phyloP scores from a whole-genome alignment of 1,284 basidiomycete genomes.

The Dichomitus squalens region DNA sequence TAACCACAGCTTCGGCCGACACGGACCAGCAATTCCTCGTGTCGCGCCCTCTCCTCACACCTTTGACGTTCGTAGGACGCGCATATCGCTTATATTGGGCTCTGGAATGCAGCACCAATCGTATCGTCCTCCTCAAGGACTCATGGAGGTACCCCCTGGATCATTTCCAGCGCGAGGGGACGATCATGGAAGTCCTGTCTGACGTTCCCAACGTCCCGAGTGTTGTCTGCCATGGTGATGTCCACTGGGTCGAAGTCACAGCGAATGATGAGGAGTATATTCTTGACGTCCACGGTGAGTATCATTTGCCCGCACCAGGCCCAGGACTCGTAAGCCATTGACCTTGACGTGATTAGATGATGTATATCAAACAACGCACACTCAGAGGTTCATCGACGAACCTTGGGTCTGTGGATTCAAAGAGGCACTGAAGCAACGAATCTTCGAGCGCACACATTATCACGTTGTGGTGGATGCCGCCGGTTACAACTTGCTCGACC shows the following conservation, averaged over 20 bases:
- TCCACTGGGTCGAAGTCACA: neutral
- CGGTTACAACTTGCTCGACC: neutral
- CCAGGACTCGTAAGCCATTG: too few species aligned
- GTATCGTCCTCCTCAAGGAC: conserved; percentile 12
- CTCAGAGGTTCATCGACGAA: neutral
- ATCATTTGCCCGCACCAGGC: neutral
- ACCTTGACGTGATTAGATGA: too few species aligned
- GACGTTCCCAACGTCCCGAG: neutral
- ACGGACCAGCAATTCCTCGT: neutral
- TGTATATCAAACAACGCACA: neutral
- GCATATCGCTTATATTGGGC: conserved; percentile 8
- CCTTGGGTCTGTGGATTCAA: neutral
- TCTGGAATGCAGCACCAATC: neutral
- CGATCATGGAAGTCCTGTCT: neutral
- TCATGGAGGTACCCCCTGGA: conserved; percentile 1
- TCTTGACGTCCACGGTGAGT: neutral
- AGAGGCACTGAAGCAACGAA: neutral
- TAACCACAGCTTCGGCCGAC: too few species aligned
- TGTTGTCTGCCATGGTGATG: neutral
- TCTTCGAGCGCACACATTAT: neutral
- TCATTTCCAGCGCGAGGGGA: neutral
- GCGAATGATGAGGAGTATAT: neutral
- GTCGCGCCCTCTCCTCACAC: conserved; percentile 2
- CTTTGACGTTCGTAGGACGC: neutral
- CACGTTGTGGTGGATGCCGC: neutral